Evolutionary conservation across 2,329 filamentous ascomycete genomes (phyloP).

Genomic region (Xylariales sp.): DNA sequence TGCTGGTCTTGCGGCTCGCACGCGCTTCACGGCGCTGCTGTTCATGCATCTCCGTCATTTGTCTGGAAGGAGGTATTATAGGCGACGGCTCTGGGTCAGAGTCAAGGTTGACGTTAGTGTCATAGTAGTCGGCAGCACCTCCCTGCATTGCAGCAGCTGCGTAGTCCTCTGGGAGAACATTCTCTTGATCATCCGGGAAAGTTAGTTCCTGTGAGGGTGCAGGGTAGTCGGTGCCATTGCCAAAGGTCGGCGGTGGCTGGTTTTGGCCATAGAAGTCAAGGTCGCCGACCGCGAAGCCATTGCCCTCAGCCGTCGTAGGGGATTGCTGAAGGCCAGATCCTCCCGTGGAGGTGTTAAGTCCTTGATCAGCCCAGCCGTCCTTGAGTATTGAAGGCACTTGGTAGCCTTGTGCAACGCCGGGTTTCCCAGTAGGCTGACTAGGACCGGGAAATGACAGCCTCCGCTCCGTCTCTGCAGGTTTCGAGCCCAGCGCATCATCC

Average conservation of each 20-base stretch:
- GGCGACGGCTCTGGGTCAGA: constrained; percentile 20
- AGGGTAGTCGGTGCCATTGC: constrained; percentile 16
- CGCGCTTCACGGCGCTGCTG: constrained; percentile 23
- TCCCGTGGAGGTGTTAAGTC: constrained; percentile 9
- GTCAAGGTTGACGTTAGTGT: constrained; percentile 25
- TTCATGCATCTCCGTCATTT: constrained; percentile 26
- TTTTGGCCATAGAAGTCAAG: constrained; percentile 12
- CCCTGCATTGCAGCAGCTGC: neutral
- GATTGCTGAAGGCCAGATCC: constrained; percentile 13
- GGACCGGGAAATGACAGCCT: constrained; percentile 10
- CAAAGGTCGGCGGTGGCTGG: constrained; percentile 14
- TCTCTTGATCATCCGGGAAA: constrained; percentile 14
- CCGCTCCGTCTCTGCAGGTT: neutral
- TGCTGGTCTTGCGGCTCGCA: constrained; percentile 19
- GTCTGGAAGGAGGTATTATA: constrained; percentile 18
- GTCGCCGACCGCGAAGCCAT: constrained; percentile 14
- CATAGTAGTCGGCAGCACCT: constrained; percentile 27
- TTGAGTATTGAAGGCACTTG: constrained; percentile 11
- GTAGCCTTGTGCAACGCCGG: neutral
- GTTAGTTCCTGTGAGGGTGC: constrained; percentile 14
- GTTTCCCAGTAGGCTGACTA: neutral
- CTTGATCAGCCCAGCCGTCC: constrained; percentile 13
- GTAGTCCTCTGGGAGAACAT: neutral
- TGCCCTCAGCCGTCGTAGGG: constrained; percentile 12
- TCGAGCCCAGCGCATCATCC: neutral